Evolutionary conservation across 495 filamentous ascomycete species (phyloP), one percentile per base, ranked within the genome.

Genomic region (Xylaria flabelliformis): DNA sequence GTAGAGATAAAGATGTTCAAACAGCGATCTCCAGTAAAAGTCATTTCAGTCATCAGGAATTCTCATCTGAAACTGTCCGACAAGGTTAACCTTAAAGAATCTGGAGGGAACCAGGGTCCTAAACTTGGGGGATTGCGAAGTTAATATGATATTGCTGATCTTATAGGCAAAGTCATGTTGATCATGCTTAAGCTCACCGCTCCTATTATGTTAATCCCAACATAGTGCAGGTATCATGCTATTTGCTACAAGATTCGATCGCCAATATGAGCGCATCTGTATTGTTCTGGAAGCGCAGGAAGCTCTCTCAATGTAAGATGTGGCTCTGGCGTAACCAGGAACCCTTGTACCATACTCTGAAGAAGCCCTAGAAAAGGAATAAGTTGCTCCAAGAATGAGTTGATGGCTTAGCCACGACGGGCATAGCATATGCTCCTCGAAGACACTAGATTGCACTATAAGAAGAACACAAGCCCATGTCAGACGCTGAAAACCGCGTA

Each of bases 121-220:
- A 32, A 55, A 61, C 8, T 61, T 39, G 58, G 58, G 34, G 34
- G 58, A 61, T 39, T 39, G 13, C 39, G 39, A 42, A 42, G 39
- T 12, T 12, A n/a, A 50, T 39, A 19, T 39, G 32, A 61, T 61
- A 61, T 61, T 61, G 34, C 34, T 39, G 29, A 39, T 61, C 29
- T 61, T 61, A 61, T 61, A 61, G 58, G 58, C 29, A 39, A 61
- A 21, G 58, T 1, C 58, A 61, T 61, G 34, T 61, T 21, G 58
- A 61, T 61, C 34, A 56, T 56, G 53, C 24, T 56, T 17, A 56
- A 56, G 13, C 53, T 56, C 10, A 56, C 53, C 48, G 48, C 48
- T n/a, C 48, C 48, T 56, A 29, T 2, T 29, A 29, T 29, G 26
- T 29, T 29, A 17, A 12, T 26, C 12, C 26, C 3, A 56, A 4